Evolutionary conservation across 164 flowering plant species (phyloP).

Genomic region (Sextonia rubra): DNA sequence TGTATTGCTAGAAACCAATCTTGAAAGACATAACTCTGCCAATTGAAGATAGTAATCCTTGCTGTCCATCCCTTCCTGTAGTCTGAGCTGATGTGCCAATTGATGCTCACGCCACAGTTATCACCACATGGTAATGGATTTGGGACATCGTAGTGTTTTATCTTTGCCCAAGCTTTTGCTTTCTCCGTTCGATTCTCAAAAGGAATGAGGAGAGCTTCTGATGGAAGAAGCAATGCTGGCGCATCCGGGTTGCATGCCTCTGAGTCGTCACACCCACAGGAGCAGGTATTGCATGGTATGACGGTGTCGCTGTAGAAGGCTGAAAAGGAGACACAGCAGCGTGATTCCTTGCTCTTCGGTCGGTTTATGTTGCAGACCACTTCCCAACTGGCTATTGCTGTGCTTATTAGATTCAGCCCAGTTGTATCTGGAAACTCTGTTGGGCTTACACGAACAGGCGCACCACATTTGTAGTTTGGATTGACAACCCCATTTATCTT

Average conservation of each 20-base stretch:
- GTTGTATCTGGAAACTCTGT: constrained; percentile 53
- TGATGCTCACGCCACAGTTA: constrained; percentile 72
- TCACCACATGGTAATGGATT: constrained; percentile 57
- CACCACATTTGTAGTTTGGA: constrained; percentile 66
- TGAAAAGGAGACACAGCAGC: constrained; percentile 74
- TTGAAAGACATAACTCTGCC: constrained; percentile 41
- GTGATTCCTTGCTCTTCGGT: constrained; percentile 33
- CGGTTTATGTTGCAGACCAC: constrained; percentile 68
- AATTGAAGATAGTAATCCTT: constrained; percentile 64
- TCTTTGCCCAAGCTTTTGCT: constrained; percentile 58
- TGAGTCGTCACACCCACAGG: constrained; percentile 55
- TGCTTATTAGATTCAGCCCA: constrained; percentile 30
- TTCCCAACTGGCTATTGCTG: constrained; percentile 69
- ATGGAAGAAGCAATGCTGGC: constrained; percentile 48
- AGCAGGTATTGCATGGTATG: constrained; percentile 79
- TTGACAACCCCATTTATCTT: constrained; percentile 52
- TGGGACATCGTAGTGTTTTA: constrained; percentile 38
- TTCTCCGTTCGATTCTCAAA: constrained; percentile 51
- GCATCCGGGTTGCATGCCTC: constrained; percentile 37
- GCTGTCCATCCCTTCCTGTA: constrained; percentile 72
- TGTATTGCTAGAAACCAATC: constrained; percentile 69
- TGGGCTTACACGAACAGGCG: constrained; percentile 50
- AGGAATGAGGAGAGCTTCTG: constrained; percentile 70
- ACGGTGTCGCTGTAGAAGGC: constrained; percentile 70
- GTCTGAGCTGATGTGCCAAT: constrained; percentile 69